These are phyloP conservation scores for Pythium apleroticum DNA, from an alignment of 352 stramenopile genomes.

Conservation along the genomic window DNA sequence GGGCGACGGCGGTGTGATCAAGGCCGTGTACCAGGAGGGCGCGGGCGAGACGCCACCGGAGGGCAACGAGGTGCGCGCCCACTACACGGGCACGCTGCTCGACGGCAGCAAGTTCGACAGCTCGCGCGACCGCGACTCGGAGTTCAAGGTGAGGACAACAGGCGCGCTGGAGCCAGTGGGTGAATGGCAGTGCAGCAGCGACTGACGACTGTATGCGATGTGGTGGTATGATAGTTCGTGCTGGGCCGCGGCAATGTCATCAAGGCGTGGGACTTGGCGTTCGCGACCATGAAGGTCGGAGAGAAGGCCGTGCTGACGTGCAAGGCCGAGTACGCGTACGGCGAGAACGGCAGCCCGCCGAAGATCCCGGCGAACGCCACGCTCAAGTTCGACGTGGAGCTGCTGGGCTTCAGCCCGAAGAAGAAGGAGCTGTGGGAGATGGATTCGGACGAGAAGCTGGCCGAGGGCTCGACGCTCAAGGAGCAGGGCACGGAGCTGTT, in stretches of 20 bases:
- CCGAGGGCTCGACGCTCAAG: conserved; percentile 87
- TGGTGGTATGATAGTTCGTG: conserved; percentile 52
- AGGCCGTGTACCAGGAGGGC: conserved; percentile 90
- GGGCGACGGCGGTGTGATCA: conserved; percentile 89
- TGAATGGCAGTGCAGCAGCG: background rate
- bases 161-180: background rate
- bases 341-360: conserved; percentile 83
- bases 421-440: conserved; percentile 95
- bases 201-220: background rate
- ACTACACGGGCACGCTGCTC: conserved; percentile 95
- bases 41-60: conserved; percentile 74
- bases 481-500: conserved; percentile 92
- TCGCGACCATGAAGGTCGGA: conserved; percentile 94
- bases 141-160: conserved; percentile 62
- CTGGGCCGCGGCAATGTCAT: conserved; percentile 89
- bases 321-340: conserved; percentile 94
- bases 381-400: conserved; percentile 96
- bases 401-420: conserved; percentile 94
- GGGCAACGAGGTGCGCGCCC: conserved; percentile 85
- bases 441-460: conserved; percentile 80
- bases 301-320: conserved; percentile 94
- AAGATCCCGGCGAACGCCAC: conserved; percentile 95
- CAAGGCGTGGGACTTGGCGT: conserved; percentile 87
- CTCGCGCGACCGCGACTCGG: conserved; percentile 84
- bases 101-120: conserved; percentile 95